A percentile compares a stretch with the other conserved stretches of the same genome.
Conservation (phyloP, 345 rosid genomes). For the Hypericum androsaemum region DNA sequence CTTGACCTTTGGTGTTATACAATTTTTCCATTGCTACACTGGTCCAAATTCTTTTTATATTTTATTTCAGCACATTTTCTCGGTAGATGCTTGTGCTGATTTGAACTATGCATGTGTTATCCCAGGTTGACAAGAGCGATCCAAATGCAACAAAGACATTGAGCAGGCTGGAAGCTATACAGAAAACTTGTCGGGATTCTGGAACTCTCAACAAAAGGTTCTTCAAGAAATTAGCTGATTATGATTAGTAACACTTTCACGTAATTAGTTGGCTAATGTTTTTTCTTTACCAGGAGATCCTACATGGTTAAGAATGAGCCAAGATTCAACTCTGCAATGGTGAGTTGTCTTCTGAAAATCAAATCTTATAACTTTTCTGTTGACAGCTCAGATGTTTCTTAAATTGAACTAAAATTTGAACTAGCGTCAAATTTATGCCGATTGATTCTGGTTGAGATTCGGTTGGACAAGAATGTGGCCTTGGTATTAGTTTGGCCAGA, state of each 20-base stretch:
- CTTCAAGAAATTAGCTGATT: not conserved
- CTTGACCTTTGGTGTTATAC: too few relatives aligned
- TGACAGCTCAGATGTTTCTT: too few relatives aligned
- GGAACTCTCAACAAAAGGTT: slow-evolving; percentile 54
- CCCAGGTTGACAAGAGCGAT: slow-evolving; percentile 58
- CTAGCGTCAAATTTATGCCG: too few relatives aligned
- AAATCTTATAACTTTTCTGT: too few relatives aligned
- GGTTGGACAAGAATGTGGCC: too few relatives aligned
- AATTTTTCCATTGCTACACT: too few relatives aligned
- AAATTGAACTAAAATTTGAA: too few relatives aligned
- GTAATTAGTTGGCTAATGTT: slow-evolving; percentile 1
- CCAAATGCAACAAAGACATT: slow-evolving; percentile 60
- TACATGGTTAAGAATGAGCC: slow-evolving; percentile 22
- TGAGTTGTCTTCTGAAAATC: not conserved
- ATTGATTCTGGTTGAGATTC: too few relatives aligned
- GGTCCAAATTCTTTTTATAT: too few relatives aligned
- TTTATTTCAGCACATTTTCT: too few relatives aligned
- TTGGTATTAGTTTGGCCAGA: not conserved
- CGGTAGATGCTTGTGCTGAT: too few relatives aligned
- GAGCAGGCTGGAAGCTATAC: slow-evolving; percentile 50
- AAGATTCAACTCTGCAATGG: not conserved
- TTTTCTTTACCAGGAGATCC: slow-evolving; percentile 39
- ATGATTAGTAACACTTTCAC: not conserved
- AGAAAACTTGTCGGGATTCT: slow-evolving; percentile 51
- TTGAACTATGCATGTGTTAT: too few relatives aligned